These are phyloP conservation scores for Boletus reticuloceps DNA, from an alignment of 768 basidiomycete species.

Conservation along the genomic window DNA sequence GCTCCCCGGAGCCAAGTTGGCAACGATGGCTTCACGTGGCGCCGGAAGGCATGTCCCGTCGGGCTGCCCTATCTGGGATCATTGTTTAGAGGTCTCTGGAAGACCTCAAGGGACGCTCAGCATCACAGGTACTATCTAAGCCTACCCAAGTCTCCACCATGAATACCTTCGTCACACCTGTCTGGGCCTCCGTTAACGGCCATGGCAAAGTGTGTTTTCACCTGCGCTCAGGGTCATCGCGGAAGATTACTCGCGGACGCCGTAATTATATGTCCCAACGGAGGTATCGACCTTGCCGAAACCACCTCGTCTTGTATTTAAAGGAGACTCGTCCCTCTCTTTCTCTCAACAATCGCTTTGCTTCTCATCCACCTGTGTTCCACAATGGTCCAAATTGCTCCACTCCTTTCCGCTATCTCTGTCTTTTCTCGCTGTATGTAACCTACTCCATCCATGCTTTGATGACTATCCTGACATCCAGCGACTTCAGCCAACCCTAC, in stretches of 20 bases:
- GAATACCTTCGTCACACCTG: no score
- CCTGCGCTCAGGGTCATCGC: not conserved
- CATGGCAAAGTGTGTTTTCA: not conserved
- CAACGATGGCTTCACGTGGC: no score
- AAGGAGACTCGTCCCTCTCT: not conserved
- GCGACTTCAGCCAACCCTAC: not conserved
- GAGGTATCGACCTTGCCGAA: not conserved
- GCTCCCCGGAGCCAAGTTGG: no score
- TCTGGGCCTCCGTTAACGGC: not conserved
- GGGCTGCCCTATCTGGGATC: no score
- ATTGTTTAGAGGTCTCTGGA: no score
- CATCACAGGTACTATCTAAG: no score
- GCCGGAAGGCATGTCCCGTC: no score
- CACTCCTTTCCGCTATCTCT: conserved; percentile 14
- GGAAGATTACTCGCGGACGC: not conserved
- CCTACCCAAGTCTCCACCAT: no score
- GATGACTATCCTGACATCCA: not conserved
- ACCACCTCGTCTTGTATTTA: no score
- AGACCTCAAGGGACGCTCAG: no score
- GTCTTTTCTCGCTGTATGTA: conserved; percentile 13
- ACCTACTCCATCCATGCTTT: not conserved
- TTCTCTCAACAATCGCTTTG: not conserved
- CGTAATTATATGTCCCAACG: not conserved
- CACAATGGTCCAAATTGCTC: conserved; percentile 22
- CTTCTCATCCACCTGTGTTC: not conserved